Evolutionary conservation across 345 rosid genomes (phyloP), one percentile per base, ranked within the genome.

Genomic region (Euphorbia pulcherrima): DNA sequence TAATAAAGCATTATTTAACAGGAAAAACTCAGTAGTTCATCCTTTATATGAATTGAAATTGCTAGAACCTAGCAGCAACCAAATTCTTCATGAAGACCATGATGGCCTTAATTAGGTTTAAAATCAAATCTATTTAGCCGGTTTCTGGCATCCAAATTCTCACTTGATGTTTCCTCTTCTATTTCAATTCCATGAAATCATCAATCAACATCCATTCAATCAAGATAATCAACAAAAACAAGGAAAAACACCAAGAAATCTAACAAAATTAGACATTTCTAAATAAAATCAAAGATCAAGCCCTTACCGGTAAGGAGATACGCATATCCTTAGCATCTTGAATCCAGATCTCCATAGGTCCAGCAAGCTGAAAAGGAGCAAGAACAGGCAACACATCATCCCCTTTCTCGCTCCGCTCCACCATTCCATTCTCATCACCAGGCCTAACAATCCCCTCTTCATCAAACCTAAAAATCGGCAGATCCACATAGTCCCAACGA

Each of bases 331-430:
- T 77, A 26, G 97, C 99, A 70, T 94, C 97, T 73, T 88, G 97
- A 68, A 94, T 87, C 99, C 97, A 94, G 59, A 94, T 69, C 78
- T 91, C 97, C 92, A 94, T 88, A 3, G 98, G 98, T 21, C 97
- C 98, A 55, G 96, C 92, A 64, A 93, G 86, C 82, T 90, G 98
- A 64, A 93, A 93, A 10, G 97, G 97, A 65, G 92, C 90, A 62
- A 93, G 75, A 72, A 88, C 90, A 48, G 94, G 96, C 60, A 85
- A 69, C 7, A 64, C 82, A 21, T 80, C 50, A 44, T 68, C 86
- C 62, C 64, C 50, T 35, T 75, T 79, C 29, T 5, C 21, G 27
- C 51, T 46, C 66, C 69, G 66, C 76, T 84, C 84, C 51, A 84
- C 81, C 69, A 94, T 67, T 61, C 75, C 82, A 14, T 83, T 85